Conservation (phyloP, 73 alveolate species). For the Tetrahymena malaccensis region DNA sequence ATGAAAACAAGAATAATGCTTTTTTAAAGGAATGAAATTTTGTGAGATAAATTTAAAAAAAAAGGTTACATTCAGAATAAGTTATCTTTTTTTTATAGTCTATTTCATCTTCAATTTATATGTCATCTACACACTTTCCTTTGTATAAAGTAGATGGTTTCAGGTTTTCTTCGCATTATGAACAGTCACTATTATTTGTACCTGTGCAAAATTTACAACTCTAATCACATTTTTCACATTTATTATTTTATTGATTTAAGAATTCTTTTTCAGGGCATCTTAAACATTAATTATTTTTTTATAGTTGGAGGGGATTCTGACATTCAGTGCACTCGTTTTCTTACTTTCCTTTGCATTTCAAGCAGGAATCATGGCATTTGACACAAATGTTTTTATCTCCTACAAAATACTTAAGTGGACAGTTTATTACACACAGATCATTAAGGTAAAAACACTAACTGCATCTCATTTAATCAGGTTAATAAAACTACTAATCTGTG, state of each 20-base stretch:
- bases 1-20: no score
- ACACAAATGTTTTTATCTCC: background rate
- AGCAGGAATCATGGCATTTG: background rate
- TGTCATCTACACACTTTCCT: background rate
- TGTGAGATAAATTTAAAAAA: no score
- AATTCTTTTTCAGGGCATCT: background rate
- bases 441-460: background rate
- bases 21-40: no score
- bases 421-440: background rate
- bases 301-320: background rate
- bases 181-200: background rate
- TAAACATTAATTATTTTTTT: background rate
- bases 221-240: background rate
- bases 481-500: background rate
- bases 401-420: background rate
- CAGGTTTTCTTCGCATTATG: background rate
- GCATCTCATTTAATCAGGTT: background rate
- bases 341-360: background rate
- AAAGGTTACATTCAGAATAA: background rate
- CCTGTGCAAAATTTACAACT: background rate
- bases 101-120: background rate
- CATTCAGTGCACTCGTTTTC: background rate
- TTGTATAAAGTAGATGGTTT: background rate
- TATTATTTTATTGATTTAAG: background rate
- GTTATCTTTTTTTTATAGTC: background rate